phyloP scores from a whole-genome alignment of 768 basidiomycete species.

The Royoungia palumana region DNA sequence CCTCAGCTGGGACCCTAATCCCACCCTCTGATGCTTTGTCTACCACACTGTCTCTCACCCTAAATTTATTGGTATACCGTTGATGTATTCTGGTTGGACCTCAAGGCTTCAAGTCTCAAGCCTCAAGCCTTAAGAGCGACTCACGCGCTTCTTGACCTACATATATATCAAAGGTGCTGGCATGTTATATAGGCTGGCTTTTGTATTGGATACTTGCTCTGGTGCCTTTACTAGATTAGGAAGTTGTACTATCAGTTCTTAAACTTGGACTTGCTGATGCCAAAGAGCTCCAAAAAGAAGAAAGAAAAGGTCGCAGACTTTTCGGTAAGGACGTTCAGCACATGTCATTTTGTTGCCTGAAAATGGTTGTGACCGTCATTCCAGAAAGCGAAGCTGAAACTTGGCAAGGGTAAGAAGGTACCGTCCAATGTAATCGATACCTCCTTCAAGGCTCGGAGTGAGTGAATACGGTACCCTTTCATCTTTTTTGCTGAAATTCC shows the following conservation, averaged over 20 bases:
- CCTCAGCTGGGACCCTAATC: no score
- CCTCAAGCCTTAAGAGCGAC: no score
- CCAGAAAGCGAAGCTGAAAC: conserved; percentile 94
- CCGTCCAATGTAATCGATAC: conserved; percentile 90
- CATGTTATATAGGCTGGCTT: no score
- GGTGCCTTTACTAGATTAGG: conserved; percentile 3
- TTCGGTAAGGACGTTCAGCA: conserved; percentile 42
- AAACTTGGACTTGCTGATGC: conserved; percentile 46
- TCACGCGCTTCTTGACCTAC: no score
- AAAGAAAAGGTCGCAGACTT: conserved; percentile 90
- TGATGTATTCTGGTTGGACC: no score
- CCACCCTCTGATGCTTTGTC: no score
- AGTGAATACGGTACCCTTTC: conserved; percentile 26
- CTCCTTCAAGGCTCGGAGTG: conserved; percentile 92
- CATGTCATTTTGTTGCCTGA: not conserved
- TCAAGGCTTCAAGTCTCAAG: no score
- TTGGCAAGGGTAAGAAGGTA: conserved; percentile 88
- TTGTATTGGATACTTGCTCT: no score
- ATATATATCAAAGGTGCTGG: no score
- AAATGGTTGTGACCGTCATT: conserved; percentile 3
- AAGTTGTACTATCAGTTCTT: not conserved
- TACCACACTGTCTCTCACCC: no score
- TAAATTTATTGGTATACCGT: no score
- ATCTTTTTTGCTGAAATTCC: conserved; percentile 7
- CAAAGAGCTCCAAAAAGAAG: conserved; percentile 82